These are phyloP conservation scores for Backusella tuberculispora DNA, from an alignment of 192 early-diverging fungal genomes.

Conservation along the genomic window DNA sequence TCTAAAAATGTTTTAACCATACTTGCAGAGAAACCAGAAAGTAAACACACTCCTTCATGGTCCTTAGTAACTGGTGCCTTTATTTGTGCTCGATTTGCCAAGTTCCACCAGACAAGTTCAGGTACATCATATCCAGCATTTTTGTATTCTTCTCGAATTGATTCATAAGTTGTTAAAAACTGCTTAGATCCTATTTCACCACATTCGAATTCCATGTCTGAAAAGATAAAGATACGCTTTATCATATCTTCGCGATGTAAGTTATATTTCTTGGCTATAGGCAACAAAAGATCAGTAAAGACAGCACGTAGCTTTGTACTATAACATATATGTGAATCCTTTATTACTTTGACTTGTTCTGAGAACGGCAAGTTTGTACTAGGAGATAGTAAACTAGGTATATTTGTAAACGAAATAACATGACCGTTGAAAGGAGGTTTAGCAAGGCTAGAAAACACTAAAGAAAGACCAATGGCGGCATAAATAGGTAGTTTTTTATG, in stretches of 20 bases:
- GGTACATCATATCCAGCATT: constrained; percentile 51
- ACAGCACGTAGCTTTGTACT: constrained; percentile 47
- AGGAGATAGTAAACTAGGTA: constrained; percentile 34
- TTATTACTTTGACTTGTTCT: constrained; percentile 37
- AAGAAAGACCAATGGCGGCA: constrained; percentile 47
- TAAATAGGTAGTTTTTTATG: constrained; percentile 35
- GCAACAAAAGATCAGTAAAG: constrained; percentile 43
- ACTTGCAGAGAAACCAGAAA: constrained; percentile 49
- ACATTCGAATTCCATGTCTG: constrained; percentile 57
- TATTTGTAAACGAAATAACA: constrained; percentile 48
- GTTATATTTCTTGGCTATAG: constrained; percentile 41
- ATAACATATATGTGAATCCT: constrained; percentile 29
- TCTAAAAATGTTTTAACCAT: constrained; percentile 53
- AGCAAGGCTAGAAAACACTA: constrained; percentile 44
- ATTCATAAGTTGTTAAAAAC: constrained; percentile 43
- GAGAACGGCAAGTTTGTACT: constrained; percentile 29
- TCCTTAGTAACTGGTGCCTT: constrained; percentile 36
- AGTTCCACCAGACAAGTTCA: constrained; percentile 58
- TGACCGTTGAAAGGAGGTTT: constrained; percentile 45
- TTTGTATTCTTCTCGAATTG: constrained; percentile 36
- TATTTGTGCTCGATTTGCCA: constrained; percentile 4
- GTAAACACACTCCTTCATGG: constrained; percentile 42
- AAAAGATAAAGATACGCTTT: constrained; percentile 55
- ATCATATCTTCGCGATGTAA: constrained; percentile 48
- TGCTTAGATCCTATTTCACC: not conserved